These are phyloP conservation scores for Candolleomyces aberdarensis DNA, from an alignment of 768 basidiomycete genomes.

Conservation along the genomic window DNA sequence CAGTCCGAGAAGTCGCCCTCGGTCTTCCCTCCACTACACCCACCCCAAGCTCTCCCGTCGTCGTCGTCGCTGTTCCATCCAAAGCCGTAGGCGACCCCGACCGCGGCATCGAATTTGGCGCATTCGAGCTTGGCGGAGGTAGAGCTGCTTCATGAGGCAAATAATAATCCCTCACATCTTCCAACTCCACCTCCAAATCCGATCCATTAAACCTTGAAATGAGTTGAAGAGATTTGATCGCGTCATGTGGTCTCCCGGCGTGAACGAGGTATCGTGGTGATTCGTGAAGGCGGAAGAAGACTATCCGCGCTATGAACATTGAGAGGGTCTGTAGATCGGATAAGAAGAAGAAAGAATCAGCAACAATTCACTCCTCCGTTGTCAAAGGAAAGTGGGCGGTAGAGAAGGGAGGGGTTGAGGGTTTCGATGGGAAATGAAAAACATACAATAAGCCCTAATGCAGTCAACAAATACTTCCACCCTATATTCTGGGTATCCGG, in stretches of 20 bases:
- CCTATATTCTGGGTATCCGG: slow-evolving; percentile 71
- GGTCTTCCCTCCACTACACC: slow-evolving; percentile 7
- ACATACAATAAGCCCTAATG: slow-evolving; percentile 81
- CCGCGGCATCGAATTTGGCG: neutral
- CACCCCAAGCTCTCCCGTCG: no score
- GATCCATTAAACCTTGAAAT: slow-evolving; percentile 88
- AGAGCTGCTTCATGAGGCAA: slow-evolving; percentile 4
- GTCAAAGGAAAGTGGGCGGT: no score
- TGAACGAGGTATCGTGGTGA: slow-evolving; percentile 93
- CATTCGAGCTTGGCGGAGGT: neutral
- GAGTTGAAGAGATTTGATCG: slow-evolving; percentile 74
- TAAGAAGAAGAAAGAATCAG: no score
- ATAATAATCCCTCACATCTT: slow-evolving; percentile 61
- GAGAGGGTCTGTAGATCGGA: slow-evolving; percentile 59
- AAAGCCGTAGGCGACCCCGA: no score
- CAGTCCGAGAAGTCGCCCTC: slow-evolving; percentile 27
- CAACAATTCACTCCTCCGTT: no score
- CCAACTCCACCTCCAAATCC: slow-evolving; percentile 58
- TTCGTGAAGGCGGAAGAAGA: slow-evolving; percentile 91
- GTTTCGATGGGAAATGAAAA: neutral
- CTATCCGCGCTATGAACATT: slow-evolving; percentile 85
- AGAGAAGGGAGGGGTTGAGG: no score
- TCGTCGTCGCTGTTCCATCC: no score
- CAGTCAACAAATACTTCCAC: slow-evolving; percentile 83
- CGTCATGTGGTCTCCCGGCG: slow-evolving; percentile 80